Base-by-base conservation (phyloP, 345 rosid species). In the Zanthoxylum bungeanum region DNA sequence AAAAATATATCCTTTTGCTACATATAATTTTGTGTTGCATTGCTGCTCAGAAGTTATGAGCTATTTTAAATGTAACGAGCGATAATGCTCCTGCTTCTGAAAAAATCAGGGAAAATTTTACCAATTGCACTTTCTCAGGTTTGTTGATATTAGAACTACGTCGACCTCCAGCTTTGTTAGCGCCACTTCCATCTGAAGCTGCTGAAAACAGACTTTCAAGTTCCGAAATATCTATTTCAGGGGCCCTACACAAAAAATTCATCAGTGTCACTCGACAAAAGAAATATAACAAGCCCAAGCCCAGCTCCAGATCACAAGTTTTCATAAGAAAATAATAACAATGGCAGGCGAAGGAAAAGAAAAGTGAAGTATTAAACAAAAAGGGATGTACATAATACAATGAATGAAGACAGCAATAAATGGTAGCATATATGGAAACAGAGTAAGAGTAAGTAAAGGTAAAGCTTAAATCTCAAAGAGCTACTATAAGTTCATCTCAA, bases 141-240 rank as follows among this genome's bases (percentile, higher is more conserved):
- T 92, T 94, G 80, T 81, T 94, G 80, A 88, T 85, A 78, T 72
- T 83, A 67, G 98, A 79, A 74, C 94, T 88, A 67, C 93, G 94
- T 67, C 97, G 93, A 71, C 80, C 89, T 76, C 91, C 91, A 82
- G 72, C 72, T 84, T 83, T 94, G 68, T 85, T 87, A 40, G 85
- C 67, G 37, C 79, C 81, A 76, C 69, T 78, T 55, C 85, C 81
- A 80, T 92, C 95, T 66, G 83, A 77, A 67, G 82, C 93, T 24
- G 97, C 92, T 61, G 98, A 90, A 85, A 94, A 94, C 73, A 92
- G 87, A 77, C 90, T 94, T 82, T 90, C 98, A 62, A 94, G 98
- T 80, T 94, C 99, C 49, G 90, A 84, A 80, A 94, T 92, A 83
- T 94, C 99, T 76, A 94, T 94, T 85, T 94, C 98, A 76, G 98